These are phyloP conservation scores for Hyparrhenia diplandra DNA, from an alignment of 176 grass and related monocot species.

Conservation along the genomic window DNA sequence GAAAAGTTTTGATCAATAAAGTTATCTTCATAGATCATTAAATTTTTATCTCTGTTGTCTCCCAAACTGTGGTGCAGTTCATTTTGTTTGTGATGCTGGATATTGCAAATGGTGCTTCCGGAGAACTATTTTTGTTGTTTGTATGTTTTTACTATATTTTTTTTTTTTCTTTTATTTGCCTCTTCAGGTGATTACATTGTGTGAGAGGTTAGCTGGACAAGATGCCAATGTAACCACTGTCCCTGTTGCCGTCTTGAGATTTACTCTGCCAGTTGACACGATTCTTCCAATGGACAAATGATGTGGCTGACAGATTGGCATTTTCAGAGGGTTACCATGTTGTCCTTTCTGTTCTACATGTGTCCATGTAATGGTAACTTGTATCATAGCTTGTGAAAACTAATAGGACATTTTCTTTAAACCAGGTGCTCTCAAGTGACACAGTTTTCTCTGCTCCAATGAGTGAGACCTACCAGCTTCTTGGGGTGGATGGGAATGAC, in stretches of 20 bases:
- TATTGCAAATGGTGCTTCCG: conserved; percentile 19
- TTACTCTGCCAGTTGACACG: conserved; percentile 93
- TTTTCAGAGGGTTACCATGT: conserved; percentile 79
- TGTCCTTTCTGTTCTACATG: conserved; percentile 4
- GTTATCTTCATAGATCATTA: neutral
- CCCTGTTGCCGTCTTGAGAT: conserved; percentile 89
- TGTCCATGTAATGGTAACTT: conserved; percentile 17
- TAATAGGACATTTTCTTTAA: conserved; percentile 35
- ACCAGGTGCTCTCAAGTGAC: conserved; percentile 87
- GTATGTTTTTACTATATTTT: neutral
- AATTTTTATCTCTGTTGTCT: neutral
- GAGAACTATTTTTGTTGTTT: conserved; percentile 3
- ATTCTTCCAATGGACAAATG: conserved; percentile 94
- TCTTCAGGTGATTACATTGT: conserved; percentile 93
- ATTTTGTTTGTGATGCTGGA: conserved; percentile 7
- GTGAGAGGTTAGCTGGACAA: conserved; percentile 91
- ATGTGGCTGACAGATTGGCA: conserved; percentile 94
- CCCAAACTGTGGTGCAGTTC: neutral
- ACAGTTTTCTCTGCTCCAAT: conserved; percentile 94
- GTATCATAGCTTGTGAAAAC: conserved; percentile 2
- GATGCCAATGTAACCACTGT: conserved; percentile 97
- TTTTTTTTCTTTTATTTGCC: conserved; percentile 16
- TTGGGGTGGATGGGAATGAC: conserved; percentile 88
- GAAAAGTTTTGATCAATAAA: neutral
- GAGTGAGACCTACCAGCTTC: conserved; percentile 82